Evolutionary conservation across 1,139 yeast genomes (phyloP).

Genomic region (Geotrichum aggregatum): DNA sequence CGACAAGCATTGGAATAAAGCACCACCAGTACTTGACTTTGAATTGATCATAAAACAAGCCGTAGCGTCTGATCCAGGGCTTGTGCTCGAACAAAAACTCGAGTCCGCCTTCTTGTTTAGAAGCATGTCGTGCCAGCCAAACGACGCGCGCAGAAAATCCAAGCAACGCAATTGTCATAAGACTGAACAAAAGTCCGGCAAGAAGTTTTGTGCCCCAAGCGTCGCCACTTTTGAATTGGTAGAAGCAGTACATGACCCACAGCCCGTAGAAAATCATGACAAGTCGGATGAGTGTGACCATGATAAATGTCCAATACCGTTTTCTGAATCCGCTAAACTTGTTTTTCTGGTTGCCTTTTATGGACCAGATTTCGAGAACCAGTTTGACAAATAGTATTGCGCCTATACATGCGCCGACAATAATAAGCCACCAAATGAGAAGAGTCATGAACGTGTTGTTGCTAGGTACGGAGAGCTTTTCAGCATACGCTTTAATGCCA

Average conservation of each 20-base stretch:
- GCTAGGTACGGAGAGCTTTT: conserved; percentile 34
- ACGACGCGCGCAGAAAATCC: conserved; percentile 31
- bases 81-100: conserved; percentile 32
- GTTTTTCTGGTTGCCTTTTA: conserved; percentile 21
- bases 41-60: conserved; percentile 37
- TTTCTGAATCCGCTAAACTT: conserved; percentile 29
- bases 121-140: conserved; percentile 30
- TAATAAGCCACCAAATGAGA: conserved; percentile 35
- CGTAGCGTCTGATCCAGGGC: conserved; percentile 35
- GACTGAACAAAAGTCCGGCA: conserved; percentile 35
- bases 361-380: conserved; percentile 28
- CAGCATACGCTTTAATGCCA: conserved; percentile 35
- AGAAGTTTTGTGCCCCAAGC: conserved; percentile 36
- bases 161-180: conserved; percentile 31
- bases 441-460: conserved; percentile 38
- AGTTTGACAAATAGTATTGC: conserved; percentile 28
- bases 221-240: conserved; percentile 36
- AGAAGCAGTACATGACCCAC: conserved; percentile 35
- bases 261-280: conserved; percentile 36
- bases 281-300: conserved; percentile 31
- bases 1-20: conserved; percentile 31
- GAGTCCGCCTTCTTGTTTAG: conserved; percentile 28
- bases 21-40: conserved; percentile 37
- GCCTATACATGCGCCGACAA: conserved; percentile 29
- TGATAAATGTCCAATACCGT: conserved; percentile 28